Conservation (phyloP, 2,329 filamentous ascomycete genomes). For the Phaeosphaeriaceae sp. region DNA sequence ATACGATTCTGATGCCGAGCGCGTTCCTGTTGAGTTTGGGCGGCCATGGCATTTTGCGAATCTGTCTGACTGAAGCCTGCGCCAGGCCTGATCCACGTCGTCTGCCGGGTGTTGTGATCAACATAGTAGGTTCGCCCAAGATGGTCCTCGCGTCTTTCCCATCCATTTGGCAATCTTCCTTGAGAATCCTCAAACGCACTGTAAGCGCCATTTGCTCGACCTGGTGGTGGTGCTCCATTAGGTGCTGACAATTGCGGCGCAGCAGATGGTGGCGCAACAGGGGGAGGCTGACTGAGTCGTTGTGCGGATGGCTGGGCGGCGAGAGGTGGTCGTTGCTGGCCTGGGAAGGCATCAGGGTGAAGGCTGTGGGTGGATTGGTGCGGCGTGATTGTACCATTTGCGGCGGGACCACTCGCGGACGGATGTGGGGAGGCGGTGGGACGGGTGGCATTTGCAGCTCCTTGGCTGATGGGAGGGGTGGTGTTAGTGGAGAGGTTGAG, state of each 20-base stretch:
- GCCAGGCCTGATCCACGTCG: constrained; percentile 94
- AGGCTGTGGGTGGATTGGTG: constrained; percentile 48
- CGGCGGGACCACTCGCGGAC: constrained; percentile 47
- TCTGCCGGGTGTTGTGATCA: constrained; percentile 95
- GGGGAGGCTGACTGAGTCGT: constrained; percentile 37
- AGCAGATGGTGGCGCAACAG: constrained; percentile 50
- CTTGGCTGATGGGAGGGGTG: constrained; percentile 67
- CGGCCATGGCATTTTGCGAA: constrained; percentile 80
- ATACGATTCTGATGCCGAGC: constrained; percentile 94
- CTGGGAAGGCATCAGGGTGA: constrained; percentile 46
- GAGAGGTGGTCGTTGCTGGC: constrained; percentile 36
- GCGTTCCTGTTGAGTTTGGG: constrained; percentile 90
- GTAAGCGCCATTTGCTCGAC: constrained; percentile 54
- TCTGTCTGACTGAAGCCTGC: constrained; percentile 76
- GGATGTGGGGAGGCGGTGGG: constrained; percentile 49
- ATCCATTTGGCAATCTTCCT: constrained; percentile 87
- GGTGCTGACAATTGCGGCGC: constrained; percentile 43
- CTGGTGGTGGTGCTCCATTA: constrained; percentile 52
- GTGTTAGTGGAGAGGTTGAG: constrained; percentile 95
- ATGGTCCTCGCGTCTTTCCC: constrained; percentile 96
- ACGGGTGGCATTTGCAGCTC: constrained; percentile 45
- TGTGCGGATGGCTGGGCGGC: constrained; percentile 32
- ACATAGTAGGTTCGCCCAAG: constrained; percentile 96
- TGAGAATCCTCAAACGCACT: constrained; percentile 98
- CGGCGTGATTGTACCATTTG: constrained; percentile 45